Evolutionary conservation across 257 asterid genomes (phyloP), one percentile per base, ranked within the genome.

Genomic region (Gardenia jasminoides): DNA sequence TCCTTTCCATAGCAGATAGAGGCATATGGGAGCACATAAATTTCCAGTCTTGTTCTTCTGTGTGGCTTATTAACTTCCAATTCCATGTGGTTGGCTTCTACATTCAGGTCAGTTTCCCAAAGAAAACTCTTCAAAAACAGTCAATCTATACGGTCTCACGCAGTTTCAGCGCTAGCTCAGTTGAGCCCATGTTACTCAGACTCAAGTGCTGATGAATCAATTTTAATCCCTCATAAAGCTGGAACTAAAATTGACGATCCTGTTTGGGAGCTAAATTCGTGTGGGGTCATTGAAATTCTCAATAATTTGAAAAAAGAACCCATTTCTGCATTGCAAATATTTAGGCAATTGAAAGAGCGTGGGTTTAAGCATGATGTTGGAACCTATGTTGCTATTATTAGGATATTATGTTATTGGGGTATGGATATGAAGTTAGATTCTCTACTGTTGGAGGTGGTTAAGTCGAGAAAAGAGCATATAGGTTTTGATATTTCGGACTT

Each of bases 401-500:
- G 88, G 86, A 81, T 90, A 48, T 89, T 94, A 44, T 90, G 97
- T 74, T 76, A 64, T 76, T 86, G 93, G 91, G 87, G 92, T 36
- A 85, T 84, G 85, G 81, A 83, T 69, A 78, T 77, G 64, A 85
- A 86, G 67, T 77, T 93, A 87, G 87, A 84, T 82, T 81, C 88
- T 86, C 72, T 91, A n/a, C 79, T 93, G 33, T n/a, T 79, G 39
- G 92, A 87, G 76, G 78, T 89, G 65, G 88, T 91, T 70, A 87
- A 76, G 67, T 80, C 79, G 52, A 78, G 85, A 79, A 83, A 80
- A 26, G 86, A 78, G 82, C 69, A 81, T 48, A 70, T 85, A 50
- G 83, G 86, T 69, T 92, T 92, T 76, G 90, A 85, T 46, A 80
- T 85, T 59, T 77, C 81, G 1, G 93, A 91, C 39, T 91, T 94